Percentiles rank a stretch among this genome's conserved stretches.
These are phyloP conservation scores for Starmera stellimalicola DNA, from an alignment of 1,139 yeast genomes.

Conservation along the genomic window DNA sequence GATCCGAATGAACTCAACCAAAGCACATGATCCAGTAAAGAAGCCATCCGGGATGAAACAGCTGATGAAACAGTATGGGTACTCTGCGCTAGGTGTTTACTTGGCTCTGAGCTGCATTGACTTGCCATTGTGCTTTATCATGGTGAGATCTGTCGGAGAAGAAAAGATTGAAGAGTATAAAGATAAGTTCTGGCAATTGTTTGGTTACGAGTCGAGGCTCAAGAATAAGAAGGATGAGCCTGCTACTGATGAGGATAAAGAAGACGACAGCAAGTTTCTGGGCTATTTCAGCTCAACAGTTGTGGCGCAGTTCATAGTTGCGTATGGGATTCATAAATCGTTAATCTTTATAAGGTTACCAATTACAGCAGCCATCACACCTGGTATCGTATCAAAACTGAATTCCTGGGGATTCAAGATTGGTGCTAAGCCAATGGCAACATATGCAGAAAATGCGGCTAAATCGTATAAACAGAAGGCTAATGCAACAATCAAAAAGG, in stretches of 20 bases:
- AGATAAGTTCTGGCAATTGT: conserved; percentile 44
- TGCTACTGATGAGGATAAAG: conserved; percentile 11
- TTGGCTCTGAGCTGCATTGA: conserved; percentile 62
- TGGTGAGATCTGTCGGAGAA: conserved; percentile 82
- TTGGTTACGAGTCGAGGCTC: conserved; percentile 35
- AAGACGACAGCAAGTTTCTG: conserved; percentile 2
- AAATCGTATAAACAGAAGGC: conserved; percentile 17
- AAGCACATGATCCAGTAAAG: conserved; percentile 10
- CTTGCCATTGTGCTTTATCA: conserved; percentile 69
- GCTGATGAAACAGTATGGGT: conserved; percentile 80
- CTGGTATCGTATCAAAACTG: conserved; percentile 56
- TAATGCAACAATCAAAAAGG: conserved; percentile 18
- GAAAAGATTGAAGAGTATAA: conserved; percentile 66
- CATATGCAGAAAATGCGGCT: conserved; percentile 16
- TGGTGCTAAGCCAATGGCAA: conserved; percentile 31
- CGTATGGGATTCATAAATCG: conserved; percentile 89
- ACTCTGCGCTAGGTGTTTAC: conserved; percentile 83
- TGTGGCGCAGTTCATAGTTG: conserved; percentile 73
- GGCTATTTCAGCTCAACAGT: conserved; percentile 39
- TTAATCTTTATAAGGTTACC: conserved; percentile 75
- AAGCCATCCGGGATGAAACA: conserved; percentile 50
- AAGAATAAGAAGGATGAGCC: conserved; percentile 14
- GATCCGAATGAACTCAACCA: conserved; percentile 2
- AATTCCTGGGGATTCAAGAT: conserved; percentile 76
- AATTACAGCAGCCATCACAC: conserved; percentile 87